Evolutionary conservation across 2,329 filamentous ascomycete species (phyloP), one percentile per base, ranked within the genome.

Genomic region (Trichoderma guizhouense): DNA sequence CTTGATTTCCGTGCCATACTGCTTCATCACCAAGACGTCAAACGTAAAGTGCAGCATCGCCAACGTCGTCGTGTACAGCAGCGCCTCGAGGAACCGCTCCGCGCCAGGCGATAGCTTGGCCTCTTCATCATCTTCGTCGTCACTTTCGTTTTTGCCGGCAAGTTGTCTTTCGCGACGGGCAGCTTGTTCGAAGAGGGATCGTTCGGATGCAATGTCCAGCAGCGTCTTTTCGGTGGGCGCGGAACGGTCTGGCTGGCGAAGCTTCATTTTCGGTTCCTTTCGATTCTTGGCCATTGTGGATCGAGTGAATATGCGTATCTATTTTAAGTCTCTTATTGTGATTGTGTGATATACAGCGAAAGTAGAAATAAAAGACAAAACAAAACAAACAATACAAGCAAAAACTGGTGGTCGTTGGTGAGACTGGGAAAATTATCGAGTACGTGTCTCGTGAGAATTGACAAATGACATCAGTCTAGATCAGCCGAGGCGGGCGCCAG

Each of bases 21-120:
- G 93, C 76, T 91, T 87, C 79, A 94, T 92, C 26, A 94, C 92
- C 12, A 96, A 84, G 47, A 94, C 90, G 78, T 95, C 93, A 67
- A 96, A 86, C 0, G 91, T 93, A 75, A 94, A 90, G 79, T 95
- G 92, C 65, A 95, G 81, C 84, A 91, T 92, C 14, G 88, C 85
- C 76, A 96, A 81, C 74, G 89, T 90, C 12, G 88, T 81, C 7
- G 84, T 86, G 87, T 87, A 91, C 28, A 91, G 81, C 3, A 87
- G 39, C 0, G 88, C 82, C 47, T 91, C 89, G 73, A 89, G 80
- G 62, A 88, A 76, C 34, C 86, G 83, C 71, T 89, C 87, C 8
- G 83, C 83, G 0, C 79, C 77, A 18, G 86, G 84, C 0, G 84
- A 82, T 0, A 88, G 74, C 14, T 77, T 74, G 0, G 74, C 75